phyloP scores from a whole-genome alignment of 192 early-diverging fungal genomes.

The Kappamyces sp. region DNA sequence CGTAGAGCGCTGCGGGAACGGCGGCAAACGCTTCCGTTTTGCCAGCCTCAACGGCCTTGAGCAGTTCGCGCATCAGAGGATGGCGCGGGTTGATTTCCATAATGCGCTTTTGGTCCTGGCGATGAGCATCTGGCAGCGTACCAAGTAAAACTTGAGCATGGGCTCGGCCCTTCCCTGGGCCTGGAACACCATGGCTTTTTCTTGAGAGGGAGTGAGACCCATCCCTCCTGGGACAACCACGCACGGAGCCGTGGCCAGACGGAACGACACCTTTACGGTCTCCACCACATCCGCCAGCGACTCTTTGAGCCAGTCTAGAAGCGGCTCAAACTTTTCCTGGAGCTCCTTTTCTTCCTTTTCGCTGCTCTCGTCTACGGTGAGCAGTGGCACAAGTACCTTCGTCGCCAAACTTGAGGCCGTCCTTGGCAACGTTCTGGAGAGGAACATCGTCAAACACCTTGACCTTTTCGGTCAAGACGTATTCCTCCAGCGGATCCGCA shows the following conservation, averaged over 20 bases:
- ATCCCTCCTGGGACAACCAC: constrained; percentile 54
- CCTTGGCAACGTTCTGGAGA: constrained; percentile 57
- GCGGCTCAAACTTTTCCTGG: constrained; percentile 41
- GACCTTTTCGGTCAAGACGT: constrained; percentile 31
- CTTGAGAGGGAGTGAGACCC: constrained; percentile 40
- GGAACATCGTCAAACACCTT: constrained; percentile 65
- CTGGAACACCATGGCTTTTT: constrained; percentile 43
- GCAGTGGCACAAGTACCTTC: constrained; percentile 31
- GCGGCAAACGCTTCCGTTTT: constrained; percentile 24
- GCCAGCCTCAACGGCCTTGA: constrained; percentile 27
- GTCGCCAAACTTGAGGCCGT: constrained; percentile 48
- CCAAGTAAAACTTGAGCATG: constrained; percentile 28
- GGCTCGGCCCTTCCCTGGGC: constrained; percentile 31
- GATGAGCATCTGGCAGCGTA: too few relatives aligned
- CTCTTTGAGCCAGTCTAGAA: constrained; percentile 36
- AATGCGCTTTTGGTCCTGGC: constrained; percentile 26
- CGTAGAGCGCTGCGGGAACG: constrained; percentile 32
- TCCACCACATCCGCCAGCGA: constrained; percentile 32
- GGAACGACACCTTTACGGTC: constrained; percentile 62
- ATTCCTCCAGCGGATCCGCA: constrained; percentile 53
- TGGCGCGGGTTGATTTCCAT: constrained; percentile 46
- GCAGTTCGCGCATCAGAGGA: constrained; percentile 34
- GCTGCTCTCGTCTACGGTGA: constrained; percentile 26
- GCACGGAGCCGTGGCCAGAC: constrained; percentile 69
- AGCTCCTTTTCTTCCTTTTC: constrained; percentile 19